Percentiles rank a stretch among this genome's conserved stretches.
These are phyloP conservation scores for Colletotrichum ledebouriae DNA, from an alignment of 2,329 filamentous ascomycete species.

Conservation along the genomic window DNA sequence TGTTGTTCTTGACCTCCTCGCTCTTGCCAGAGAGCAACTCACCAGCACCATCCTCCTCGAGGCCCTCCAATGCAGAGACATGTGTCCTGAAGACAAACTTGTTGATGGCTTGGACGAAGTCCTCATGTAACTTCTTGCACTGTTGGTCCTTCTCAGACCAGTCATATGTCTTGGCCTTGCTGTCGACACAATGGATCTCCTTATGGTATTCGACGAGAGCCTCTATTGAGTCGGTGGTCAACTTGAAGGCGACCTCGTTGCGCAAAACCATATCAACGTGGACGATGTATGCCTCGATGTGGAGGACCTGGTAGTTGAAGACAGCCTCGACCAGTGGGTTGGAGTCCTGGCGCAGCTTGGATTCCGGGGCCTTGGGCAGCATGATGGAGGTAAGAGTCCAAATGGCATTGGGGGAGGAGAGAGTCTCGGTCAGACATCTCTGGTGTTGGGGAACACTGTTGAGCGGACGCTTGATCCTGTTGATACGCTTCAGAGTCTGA, in stretches of 20 bases:
- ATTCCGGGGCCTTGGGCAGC: constrained; percentile 88
- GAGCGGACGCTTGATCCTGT: constrained; percentile 94
- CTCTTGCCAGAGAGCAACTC: constrained; percentile 92
- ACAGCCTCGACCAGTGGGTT: constrained; percentile 88
- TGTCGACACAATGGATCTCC: constrained; percentile 92
- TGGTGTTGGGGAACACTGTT: constrained; percentile 98
- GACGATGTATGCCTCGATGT: constrained; percentile 97
- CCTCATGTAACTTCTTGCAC: constrained; percentile 96
- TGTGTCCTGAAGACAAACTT: constrained; percentile 95
- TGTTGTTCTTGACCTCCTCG: constrained; percentile 90
- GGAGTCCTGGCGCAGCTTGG: constrained; percentile 84
- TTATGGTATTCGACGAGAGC: constrained; percentile 95
- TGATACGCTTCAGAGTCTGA: constrained; percentile 95
- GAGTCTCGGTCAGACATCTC: constrained; percentile 92
- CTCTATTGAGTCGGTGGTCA: constrained; percentile 95
- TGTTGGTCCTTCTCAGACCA: constrained; percentile 98
- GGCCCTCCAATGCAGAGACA: constrained; percentile 89
- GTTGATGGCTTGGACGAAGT: constrained; percentile 97
- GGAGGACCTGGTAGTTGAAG: constrained; percentile 92
- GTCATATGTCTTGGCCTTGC: constrained; percentile 88
- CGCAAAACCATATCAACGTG: constrained; percentile 99
- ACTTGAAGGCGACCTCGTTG: constrained; percentile 98
- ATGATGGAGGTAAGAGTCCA: constrained; percentile 96
- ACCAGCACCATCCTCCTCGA: constrained; percentile 96
- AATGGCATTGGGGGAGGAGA: constrained; percentile 90